Percentiles rank a stretch among this genome's conserved stretches.
Evolutionary conservation across 2,329 filamentous ascomycete genomes (phyloP).

Genomic region (Fusarium chuoi): DNA sequence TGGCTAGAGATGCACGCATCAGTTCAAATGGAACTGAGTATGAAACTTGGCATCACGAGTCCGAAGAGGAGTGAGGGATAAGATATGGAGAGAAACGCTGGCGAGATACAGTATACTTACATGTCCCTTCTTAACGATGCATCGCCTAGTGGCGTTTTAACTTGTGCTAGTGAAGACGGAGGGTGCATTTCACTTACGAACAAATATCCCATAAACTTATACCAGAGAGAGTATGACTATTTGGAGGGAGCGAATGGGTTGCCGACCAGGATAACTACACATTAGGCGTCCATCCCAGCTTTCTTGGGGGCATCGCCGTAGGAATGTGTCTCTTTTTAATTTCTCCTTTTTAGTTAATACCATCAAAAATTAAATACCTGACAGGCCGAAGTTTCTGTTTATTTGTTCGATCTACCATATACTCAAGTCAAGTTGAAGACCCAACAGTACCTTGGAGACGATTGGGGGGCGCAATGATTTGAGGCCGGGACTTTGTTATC

Average conservation of each 20-base stretch:
- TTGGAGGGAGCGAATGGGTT: neutral
- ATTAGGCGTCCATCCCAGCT: slow-evolving; percentile 7
- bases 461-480: neutral
- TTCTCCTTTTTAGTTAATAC: slow-evolving; percentile 32
- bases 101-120: slow-evolving; percentile 6
- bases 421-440: neutral
- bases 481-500: slow-evolving; percentile 9
- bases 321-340: slow-evolving; percentile 1
- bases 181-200: slow-evolving; percentile 31
- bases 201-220: slow-evolving; percentile 44
- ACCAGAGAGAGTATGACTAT: slow-evolving; percentile 26
- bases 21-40: slow-evolving; percentile 20
- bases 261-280: slow-evolving; percentile 26
- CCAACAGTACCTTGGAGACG: neutral
- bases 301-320: slow-evolving; percentile 4
- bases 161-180: slow-evolving; percentile 25
- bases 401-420: neutral
- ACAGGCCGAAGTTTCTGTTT: slow-evolving; percentile 11
- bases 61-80: neutral
- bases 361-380: slow-evolving; percentile 14
- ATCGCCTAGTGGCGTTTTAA: slow-evolving; percentile 30
- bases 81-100: slow-evolving; percentile 3
- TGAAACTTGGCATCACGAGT: slow-evolving; percentile 9
- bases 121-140: slow-evolving; percentile 30
- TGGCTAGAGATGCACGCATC: slow-evolving; percentile 28